These are phyloP conservation scores for Dryas integrifolia DNA, from an alignment of 331 rosid genomes.

Conservation along the genomic window DNA sequence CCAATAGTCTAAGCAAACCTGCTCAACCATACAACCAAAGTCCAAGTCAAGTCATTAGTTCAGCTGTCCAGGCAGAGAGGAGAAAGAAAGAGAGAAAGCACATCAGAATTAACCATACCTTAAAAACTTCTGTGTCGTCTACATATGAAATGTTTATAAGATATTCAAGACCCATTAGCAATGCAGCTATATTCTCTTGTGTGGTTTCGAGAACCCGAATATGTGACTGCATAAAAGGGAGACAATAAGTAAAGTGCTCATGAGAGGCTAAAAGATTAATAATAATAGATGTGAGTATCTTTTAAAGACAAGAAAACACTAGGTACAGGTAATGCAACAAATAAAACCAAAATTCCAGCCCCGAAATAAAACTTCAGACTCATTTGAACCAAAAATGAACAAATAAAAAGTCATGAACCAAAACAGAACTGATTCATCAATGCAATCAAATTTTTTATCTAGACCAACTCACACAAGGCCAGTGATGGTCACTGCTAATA, in stretches of 20 bases:
- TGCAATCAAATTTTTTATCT: neutral
- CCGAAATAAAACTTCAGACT: too few species aligned
- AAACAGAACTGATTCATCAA: neutral
- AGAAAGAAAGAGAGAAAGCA: neutral
- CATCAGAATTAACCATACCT: constrained; percentile 44
- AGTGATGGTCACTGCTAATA: neutral
- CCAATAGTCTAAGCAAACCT: constrained; percentile 99
- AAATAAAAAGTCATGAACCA: too few species aligned
- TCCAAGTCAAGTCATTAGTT: neutral
- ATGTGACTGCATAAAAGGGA: constrained; percentile 54
- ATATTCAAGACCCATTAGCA: constrained; percentile 92
- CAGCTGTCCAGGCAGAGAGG: neutral
- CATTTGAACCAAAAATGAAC: too few species aligned
- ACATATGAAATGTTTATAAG: constrained; percentile 92
- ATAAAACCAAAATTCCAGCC: too few species aligned
- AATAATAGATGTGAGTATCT: too few species aligned
- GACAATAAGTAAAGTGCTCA: neutral
- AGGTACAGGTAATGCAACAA: too few species aligned
- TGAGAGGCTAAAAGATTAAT: neutral
- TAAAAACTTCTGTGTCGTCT: constrained; percentile 93
- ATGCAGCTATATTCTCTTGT: constrained; percentile 66
- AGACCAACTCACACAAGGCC: neutral
- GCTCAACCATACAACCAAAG: constrained; percentile 22
- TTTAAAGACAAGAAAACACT: neutral
- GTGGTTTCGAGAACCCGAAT: constrained; percentile 77